Percentiles rank a stretch among this genome's conserved stretches.
Evolutionary conservation across 768 basidiomycete species (phyloP).

Genomic region (Lactifluus subvellereus): DNA sequence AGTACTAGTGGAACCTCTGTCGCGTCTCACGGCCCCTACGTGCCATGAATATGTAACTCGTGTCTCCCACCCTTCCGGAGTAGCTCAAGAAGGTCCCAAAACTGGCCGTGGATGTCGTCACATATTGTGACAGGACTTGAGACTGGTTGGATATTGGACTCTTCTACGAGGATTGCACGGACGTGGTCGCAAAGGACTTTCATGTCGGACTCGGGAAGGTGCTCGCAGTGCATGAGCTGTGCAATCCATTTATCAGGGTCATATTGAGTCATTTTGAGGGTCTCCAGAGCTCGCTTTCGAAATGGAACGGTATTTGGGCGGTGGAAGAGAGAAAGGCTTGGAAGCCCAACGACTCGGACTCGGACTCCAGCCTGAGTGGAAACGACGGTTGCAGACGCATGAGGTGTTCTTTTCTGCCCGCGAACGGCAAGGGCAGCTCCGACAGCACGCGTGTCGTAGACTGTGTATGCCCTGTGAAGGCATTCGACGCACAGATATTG

Average conservation of each 20-base stretch:
- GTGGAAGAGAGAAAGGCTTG: not conserved
- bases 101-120: constrained; percentile 97
- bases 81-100: constrained; percentile 93
- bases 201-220: constrained; percentile 89
- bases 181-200: constrained; percentile 89
- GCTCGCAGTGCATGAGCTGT: constrained; percentile 79
- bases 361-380: too few relatives aligned
- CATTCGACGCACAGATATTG: constrained; percentile 47
- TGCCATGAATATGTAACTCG: constrained; percentile 95
- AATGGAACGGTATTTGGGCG: not conserved
- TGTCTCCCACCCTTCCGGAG: constrained; percentile 79
- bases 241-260: constrained; percentile 80
- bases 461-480: constrained; percentile 60
- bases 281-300: not conserved
- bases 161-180: constrained; percentile 85
- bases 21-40: constrained; percentile 44
- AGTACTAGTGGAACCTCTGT: constrained; percentile 4
- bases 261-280: constrained; percentile 17
- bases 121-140: constrained; percentile 92
- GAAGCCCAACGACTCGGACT: too few relatives aligned
- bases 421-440: constrained; percentile 53
- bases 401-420: constrained; percentile 33
- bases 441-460: constrained; percentile 53
- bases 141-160: constrained; percentile 96
- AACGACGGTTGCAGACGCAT: too few relatives aligned